Evolutionary conservation across 345 rosid species (phyloP).

Genomic region (Hevea brasiliensis): DNA sequence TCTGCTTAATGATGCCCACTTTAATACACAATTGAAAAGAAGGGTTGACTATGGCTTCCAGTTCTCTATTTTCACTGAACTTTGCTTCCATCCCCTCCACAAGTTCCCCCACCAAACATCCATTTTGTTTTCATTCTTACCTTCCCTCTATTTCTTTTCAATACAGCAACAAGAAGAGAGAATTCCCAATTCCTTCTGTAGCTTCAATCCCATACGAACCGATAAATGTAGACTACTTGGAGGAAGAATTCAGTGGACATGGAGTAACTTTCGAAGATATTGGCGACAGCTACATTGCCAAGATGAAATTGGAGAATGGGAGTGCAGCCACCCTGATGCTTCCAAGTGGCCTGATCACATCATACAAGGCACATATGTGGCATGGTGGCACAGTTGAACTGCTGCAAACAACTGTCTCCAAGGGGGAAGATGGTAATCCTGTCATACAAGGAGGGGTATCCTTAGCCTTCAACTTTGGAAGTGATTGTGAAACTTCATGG

Average conservation of each 20-base stretch:
- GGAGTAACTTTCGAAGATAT: constrained; percentile 72
- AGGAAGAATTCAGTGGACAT: constrained; percentile 68
- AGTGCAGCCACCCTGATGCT: constrained; percentile 67
- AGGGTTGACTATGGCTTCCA: constrained; percentile 35
- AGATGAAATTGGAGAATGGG: constrained; percentile 59
- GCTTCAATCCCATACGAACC: constrained; percentile 61
- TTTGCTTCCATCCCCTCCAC: constrained; percentile 25
- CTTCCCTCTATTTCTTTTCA: constrained; percentile 24
- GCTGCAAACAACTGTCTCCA: constrained; percentile 68
- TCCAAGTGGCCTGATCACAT: constrained; percentile 68
- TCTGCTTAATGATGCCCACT: constrained; percentile 6
- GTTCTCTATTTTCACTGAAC: constrained; percentile 36
- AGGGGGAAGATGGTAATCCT: constrained; percentile 53
- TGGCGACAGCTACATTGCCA: constrained; percentile 66
- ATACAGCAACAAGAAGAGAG: constrained; percentile 23
- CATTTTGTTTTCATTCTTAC: background rate
- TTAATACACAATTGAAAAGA: no score
- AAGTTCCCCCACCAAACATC: constrained; percentile 6
- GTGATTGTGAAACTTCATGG: constrained; percentile 25
- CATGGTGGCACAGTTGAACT: constrained; percentile 71
- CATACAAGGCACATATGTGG: constrained; percentile 78
- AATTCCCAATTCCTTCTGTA: constrained; percentile 34
- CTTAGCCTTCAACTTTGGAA: constrained; percentile 44
- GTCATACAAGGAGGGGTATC: constrained; percentile 77
- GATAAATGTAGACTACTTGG: constrained; percentile 58